Conservation (phyloP, 768 basidiomycete species). For the Boletus sp. region DNA sequence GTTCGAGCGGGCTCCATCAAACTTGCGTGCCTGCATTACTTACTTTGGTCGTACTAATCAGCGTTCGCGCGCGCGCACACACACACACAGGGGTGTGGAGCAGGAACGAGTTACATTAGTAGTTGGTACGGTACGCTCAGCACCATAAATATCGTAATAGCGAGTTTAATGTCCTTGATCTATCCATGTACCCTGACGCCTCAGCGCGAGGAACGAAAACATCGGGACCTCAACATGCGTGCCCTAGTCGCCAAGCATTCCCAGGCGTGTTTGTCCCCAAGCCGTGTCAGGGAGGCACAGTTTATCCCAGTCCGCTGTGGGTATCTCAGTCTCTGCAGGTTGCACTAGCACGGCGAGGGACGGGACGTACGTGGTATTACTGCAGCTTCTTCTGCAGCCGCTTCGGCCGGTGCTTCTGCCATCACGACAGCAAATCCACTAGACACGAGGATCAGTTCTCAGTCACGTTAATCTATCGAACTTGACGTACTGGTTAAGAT, state of each 20-base stretch:
- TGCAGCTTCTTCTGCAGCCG: conserved; percentile 7
- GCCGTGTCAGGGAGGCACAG: conserved; percentile 10
- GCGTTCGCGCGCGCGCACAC: too few species aligned
- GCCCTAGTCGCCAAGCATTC: neutral
- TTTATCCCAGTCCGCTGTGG: conserved; percentile 19
- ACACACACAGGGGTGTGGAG: too few species aligned
- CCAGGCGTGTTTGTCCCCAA: conserved; percentile 1
- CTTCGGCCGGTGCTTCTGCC: conserved; percentile 19
- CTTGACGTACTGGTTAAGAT: conserved; percentile 22
- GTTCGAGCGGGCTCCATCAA: too few species aligned
- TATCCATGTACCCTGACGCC: neutral
- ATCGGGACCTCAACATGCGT: neutral
- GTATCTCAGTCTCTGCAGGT: neutral
- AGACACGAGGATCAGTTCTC: neutral
- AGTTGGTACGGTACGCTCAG: too few species aligned
- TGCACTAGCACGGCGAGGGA: neutral
- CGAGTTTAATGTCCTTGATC: neutral
- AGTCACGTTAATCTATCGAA: neutral
- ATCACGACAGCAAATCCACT: conserved; percentile 31
- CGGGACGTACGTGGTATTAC: conserved; percentile 20
- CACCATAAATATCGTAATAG: neutral
- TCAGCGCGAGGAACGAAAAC: too few species aligned
- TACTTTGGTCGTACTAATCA: too few species aligned
- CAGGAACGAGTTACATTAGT: too few species aligned
- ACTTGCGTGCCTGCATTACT: too few species aligned